A percentile compares a stretch with the other conserved stretches of the same genome.
Conservation (phyloP, 306 rosid species). For the Glycyrrhiza uralensis region DNA sequence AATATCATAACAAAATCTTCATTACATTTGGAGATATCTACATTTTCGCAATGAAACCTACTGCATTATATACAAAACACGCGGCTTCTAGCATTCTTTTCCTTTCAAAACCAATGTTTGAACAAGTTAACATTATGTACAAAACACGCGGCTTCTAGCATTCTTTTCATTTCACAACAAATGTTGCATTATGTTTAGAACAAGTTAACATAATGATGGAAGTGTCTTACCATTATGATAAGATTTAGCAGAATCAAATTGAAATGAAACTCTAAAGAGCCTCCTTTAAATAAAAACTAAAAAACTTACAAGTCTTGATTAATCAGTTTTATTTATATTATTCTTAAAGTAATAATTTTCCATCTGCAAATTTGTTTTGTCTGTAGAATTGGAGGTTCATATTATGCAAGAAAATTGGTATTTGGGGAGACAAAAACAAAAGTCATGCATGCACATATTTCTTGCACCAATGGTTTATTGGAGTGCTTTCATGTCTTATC, state of each 20-base stretch:
- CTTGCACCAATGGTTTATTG: neutral
- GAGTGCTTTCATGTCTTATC: neutral
- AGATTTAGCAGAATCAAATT: neutral
- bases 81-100: no score
- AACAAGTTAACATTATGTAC: no score
- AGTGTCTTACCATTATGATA: neutral
- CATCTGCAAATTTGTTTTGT: neutral
- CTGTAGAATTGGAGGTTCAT: neutral
- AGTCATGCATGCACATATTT: neutral
- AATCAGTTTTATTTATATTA: neutral
- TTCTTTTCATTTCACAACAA: no score
- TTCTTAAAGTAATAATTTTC: neutral
- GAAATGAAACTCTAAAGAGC: neutral
- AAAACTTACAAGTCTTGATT: neutral
- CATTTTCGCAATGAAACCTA: no score
- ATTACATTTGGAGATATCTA: no score
- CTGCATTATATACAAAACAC: no score
- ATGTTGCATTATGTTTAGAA: slow-evolving; percentile 17
- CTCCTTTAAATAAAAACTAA: neutral
- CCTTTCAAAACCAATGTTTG: no score
- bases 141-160: no score
- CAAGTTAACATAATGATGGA: neutral
- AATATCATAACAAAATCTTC: no score
- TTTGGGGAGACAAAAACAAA: no score
- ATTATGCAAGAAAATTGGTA: neutral